Evolutionary conservation across 2,329 filamentous ascomycete genomes (phyloP).

Genomic region (Teratosphaeria gauchensis): DNA sequence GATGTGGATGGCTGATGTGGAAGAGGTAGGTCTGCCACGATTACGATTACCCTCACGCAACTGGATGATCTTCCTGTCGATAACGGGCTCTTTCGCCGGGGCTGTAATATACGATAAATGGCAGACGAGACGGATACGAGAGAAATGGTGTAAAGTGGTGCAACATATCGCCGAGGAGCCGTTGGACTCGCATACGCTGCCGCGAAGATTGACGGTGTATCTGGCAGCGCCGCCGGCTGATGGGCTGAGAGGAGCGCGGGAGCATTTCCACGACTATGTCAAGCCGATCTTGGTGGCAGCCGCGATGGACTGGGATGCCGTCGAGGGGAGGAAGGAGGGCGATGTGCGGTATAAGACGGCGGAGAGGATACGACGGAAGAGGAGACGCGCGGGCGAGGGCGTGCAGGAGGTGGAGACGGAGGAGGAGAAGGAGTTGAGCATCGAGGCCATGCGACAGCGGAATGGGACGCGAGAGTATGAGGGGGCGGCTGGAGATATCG

Average conservation of each 20-base stretch:
- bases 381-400: constrained; percentile 51
- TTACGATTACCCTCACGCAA: constrained; percentile 88
- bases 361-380: constrained; percentile 63
- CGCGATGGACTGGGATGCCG: constrained; percentile 89
- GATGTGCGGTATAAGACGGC: constrained; percentile 81
- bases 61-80: constrained; percentile 88
- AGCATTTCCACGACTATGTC: constrained; percentile 92
- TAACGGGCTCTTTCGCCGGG: constrained; percentile 67
- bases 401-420: constrained; percentile 35
- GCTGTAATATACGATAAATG: constrained; percentile 86
- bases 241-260: constrained; percentile 71
- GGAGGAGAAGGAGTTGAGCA: constrained; percentile 48
- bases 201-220: constrained; percentile 77
- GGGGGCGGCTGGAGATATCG: constrained; percentile 70
- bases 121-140: constrained; percentile 74
- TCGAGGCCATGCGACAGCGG: constrained; percentile 54
- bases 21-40: constrained; percentile 60
- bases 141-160: constrained; percentile 79
- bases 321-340: constrained; percentile 86
- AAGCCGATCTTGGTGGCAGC: constrained; percentile 87
- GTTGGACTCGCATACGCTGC: constrained; percentile 61
- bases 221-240: constrained; percentile 80
- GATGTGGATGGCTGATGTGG: neutral
- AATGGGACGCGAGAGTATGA: constrained; percentile 62
- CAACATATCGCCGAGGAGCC: constrained; percentile 73